Evolutionary conservation across 1,139 yeast species (phyloP).

Genomic region (Ogataea hybrid): DNA sequence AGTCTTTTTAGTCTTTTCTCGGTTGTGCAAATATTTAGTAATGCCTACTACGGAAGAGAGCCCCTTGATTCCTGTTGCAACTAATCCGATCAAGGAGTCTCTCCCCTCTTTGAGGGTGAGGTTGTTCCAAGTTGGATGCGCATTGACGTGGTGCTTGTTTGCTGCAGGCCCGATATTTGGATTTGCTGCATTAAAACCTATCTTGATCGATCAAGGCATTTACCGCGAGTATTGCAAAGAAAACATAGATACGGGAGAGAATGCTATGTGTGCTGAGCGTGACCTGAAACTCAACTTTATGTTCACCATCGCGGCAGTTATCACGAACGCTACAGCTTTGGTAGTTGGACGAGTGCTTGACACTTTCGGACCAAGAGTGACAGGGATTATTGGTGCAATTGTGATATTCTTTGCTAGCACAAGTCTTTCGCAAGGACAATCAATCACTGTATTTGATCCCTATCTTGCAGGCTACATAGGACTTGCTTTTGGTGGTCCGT

Average conservation of each 20-base stretch:
- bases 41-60: slow-evolving; percentile 18
- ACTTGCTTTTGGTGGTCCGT: slow-evolving; percentile 82
- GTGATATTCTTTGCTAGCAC: slow-evolving; percentile 54
- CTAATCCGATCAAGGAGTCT: slow-evolving; percentile 9
- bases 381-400: slow-evolving; percentile 72
- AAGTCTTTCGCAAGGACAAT: slow-evolving; percentile 40
- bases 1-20: neutral
- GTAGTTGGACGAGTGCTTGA: slow-evolving; percentile 81
- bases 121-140: slow-evolving; percentile 56
- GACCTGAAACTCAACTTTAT: slow-evolving; percentile 78
- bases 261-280: slow-evolving; percentile 58
- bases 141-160: slow-evolving; percentile 80
- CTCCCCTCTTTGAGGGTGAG: slow-evolving; percentile 27
- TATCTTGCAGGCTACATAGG: slow-evolving; percentile 62
- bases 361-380: slow-evolving; percentile 71
- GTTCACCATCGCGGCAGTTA: slow-evolving; percentile 84
- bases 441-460: slow-evolving; percentile 46
- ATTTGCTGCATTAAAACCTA: slow-evolving; percentile 89
- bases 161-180: slow-evolving; percentile 96
- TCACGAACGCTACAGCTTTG: slow-evolving; percentile 81
- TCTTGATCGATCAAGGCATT: slow-evolving; percentile 73
- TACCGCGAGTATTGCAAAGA: slow-evolving; percentile 57
- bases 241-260: slow-evolving; percentile 1
- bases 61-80: slow-evolving; percentile 15
- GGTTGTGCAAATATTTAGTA: neutral